phyloP scores from a whole-genome alignment of 176 grass and related monocot genomes.

The Rhynchospora pubera region DNA sequence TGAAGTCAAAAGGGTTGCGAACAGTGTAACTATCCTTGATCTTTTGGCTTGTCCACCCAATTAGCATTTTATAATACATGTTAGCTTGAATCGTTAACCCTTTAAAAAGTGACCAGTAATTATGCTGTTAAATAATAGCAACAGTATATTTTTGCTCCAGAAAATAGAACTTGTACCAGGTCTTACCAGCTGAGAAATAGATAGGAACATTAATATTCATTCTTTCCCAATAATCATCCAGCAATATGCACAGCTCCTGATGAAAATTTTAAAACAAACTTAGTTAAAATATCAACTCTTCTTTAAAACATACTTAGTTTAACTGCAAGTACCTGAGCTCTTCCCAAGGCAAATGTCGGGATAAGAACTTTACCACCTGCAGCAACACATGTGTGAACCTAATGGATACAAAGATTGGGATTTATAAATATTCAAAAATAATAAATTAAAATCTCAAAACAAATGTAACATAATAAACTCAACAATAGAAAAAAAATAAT shows the following conservation, averaged over 20 bases:
- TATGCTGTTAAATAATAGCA: conserved; percentile 24
- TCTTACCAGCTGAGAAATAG: conserved; percentile 86
- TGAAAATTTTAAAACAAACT: conserved; percentile 20
- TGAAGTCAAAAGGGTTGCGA: conserved; percentile 90
- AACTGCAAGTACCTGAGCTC: conserved; percentile 63
- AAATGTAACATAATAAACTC: conserved; percentile 12
- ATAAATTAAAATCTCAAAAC: background rate
- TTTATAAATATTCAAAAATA: background rate
- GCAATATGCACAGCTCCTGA: conserved; percentile 87
- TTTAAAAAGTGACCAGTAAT: conserved; percentile 30
- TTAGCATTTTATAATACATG: conserved; percentile 95
- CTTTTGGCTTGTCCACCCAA: conserved; percentile 98
- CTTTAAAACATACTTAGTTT: background rate
- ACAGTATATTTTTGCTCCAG: background rate
- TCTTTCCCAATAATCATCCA: conserved; percentile 96
- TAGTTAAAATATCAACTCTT: background rate
- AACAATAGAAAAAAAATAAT: background rate
- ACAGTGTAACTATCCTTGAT: conserved; percentile 78
- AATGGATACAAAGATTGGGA: conserved; percentile 17
- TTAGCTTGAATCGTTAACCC: conserved; percentile 96
- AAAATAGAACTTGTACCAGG: background rate
- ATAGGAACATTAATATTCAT: conserved; percentile 89
- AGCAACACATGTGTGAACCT: conserved; percentile 92
- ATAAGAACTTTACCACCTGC: conserved; percentile 94
- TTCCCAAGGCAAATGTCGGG: conserved; percentile 94